These are phyloP conservation scores for maize (Zea mays) DNA, from an alignment of 176 grass and related monocot genomes.

Conservation along the genomic window DNA sequence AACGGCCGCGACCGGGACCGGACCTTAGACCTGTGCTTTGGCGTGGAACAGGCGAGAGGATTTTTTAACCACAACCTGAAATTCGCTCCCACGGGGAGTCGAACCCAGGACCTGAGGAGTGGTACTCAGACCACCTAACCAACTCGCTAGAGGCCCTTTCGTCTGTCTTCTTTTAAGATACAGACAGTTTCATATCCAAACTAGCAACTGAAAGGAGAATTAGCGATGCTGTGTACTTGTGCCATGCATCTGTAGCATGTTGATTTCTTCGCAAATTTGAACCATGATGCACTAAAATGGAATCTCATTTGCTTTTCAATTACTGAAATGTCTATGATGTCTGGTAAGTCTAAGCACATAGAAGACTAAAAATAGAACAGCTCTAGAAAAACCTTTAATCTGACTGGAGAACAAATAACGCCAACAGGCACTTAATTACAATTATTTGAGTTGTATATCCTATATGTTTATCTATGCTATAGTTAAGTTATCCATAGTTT, in stretches of 20 bases:
- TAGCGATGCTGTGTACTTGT: not conserved
- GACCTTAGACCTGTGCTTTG: no score
- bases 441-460: conserved; percentile 11
- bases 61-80: no score
- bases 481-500: not conserved
- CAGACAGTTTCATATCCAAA: not conserved
- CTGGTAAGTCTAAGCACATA: conserved; percentile 1
- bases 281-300: conserved; percentile 6
- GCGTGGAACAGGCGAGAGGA: no score
- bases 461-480: not conserved
- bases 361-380: not conserved
- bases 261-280: conserved; percentile 23
- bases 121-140: no score
- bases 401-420: not conserved
- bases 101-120: no score
- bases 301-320: conserved; percentile 19
- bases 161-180: not conserved
- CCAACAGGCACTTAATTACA: not conserved
- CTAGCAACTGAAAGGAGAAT: not conserved
- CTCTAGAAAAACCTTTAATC: not conserved
- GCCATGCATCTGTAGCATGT: conserved; percentile 9
- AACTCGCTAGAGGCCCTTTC: no score
- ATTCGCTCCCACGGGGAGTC: no score
- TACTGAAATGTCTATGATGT: not conserved
- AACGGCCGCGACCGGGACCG: no score